Percentiles rank a stretch among this genome's conserved stretches.
These are phyloP conservation scores for Curvularia sp. DNA, from an alignment of 2,329 filamentous ascomycete genomes.

Conservation along the genomic window DNA sequence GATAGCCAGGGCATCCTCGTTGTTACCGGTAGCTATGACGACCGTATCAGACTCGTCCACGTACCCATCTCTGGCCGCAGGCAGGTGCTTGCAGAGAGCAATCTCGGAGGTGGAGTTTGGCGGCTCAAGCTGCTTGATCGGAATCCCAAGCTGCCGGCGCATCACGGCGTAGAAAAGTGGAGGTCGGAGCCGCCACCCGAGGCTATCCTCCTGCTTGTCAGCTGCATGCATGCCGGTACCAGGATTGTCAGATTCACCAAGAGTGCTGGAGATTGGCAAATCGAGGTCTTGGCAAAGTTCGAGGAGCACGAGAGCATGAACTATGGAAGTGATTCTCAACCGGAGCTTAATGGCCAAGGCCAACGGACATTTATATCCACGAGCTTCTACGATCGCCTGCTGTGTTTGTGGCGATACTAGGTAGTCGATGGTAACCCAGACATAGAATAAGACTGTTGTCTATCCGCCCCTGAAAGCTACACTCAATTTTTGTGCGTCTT, in stretches of 20 bases:
- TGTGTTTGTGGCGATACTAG: constrained; percentile 69
- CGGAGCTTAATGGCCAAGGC: constrained; percentile 37
- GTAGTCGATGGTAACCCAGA: not conserved
- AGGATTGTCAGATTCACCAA: constrained; percentile 64
- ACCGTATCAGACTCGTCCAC: constrained; percentile 73
- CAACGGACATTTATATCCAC: constrained; percentile 67
- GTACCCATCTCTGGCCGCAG: constrained; percentile 50
- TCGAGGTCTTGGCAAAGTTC: constrained; percentile 73
- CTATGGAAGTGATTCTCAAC: constrained; percentile 79
- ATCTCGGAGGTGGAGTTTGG: constrained; percentile 86
- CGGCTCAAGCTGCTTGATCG: constrained; percentile 69
- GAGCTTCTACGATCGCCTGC: constrained; percentile 76
- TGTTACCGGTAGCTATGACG: constrained; percentile 91
- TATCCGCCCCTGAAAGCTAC: not conserved
- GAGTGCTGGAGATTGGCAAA: constrained; percentile 59
- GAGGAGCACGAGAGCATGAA: constrained; percentile 94
- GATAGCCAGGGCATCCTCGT: constrained; percentile 61
- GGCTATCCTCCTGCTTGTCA: constrained; percentile 64
- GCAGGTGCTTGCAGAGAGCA: constrained; percentile 66
- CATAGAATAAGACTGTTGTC: not conserved
- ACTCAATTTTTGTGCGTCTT: no score
- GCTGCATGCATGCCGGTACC: constrained; percentile 91
- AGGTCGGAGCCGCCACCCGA: constrained; percentile 27
- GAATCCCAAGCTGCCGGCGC: constrained; percentile 19
- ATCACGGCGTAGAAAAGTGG: constrained; percentile 26